Conservation (phyloP, 345 rosid species). For the Barbarea vulgaris region DNA sequence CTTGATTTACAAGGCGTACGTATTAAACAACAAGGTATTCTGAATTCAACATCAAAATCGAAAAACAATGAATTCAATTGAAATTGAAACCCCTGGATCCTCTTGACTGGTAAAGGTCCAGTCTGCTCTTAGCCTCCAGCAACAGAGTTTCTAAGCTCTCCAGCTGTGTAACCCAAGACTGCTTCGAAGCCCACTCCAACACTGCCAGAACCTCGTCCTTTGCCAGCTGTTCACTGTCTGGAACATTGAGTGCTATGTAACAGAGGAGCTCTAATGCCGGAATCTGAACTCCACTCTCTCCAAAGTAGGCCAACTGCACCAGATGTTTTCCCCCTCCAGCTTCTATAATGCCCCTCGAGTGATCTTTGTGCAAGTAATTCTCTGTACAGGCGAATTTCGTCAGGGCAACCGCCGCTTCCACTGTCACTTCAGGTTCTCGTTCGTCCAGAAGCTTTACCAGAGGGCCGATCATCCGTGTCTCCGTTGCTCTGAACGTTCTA, state of each 20-base stretch:
- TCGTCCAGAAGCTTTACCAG: constrained; percentile 91
- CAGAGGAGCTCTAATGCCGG: constrained; percentile 67
- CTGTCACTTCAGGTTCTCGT: constrained; percentile 66
- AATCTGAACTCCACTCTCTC: constrained; percentile 71
- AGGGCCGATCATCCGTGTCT: constrained; percentile 84
- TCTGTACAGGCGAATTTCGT: constrained; percentile 79
- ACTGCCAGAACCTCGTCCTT: constrained; percentile 74
- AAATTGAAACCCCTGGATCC: constrained; percentile 71
- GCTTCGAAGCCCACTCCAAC: constrained; percentile 91
- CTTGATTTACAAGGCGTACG: constrained; percentile 33
- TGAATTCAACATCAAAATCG: constrained; percentile 12
- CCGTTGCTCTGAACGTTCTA: constrained; percentile 89
- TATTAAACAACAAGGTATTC: constrained; percentile 23
- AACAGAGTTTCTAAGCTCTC: constrained; percentile 55
- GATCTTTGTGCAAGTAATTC: constrained; percentile 85
- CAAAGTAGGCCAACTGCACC: constrained; percentile 87
- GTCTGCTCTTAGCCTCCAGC: constrained; percentile 68
- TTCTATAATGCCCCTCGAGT: constrained; percentile 76
- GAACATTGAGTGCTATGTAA: constrained; percentile 78
- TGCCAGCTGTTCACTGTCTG: constrained; percentile 88
- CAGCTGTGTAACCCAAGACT: constrained; percentile 58
- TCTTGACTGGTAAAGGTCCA: constrained; percentile 91
- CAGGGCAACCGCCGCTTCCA: constrained; percentile 73
- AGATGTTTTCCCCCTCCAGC: constrained; percentile 87
- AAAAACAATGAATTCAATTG: constrained; percentile 47